Base-by-base conservation (phyloP, 805 yeast species). In the Nakazawaea sp. region DNA sequence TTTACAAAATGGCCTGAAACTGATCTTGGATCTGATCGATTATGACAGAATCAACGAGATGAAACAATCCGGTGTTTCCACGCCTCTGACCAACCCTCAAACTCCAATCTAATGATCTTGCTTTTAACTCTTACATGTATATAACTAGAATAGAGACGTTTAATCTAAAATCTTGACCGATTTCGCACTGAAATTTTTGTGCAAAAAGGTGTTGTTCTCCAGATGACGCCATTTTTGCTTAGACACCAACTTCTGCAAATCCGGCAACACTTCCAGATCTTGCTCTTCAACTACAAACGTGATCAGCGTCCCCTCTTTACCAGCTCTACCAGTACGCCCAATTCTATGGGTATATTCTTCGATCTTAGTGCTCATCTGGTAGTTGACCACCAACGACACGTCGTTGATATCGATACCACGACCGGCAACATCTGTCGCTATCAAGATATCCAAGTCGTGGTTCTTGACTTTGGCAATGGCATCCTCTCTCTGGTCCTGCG, bases 241-340 rank as follows among this genome's bases (percentile, higher is more conserved):
- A 11, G 30, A 28, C 19, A 28, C 30, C 6, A 13, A 5, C 18
- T 16, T 28, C 12, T 28, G 30, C 11, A 28, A 16, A 7, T 28
- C 19, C 6, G 19, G 19, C 19, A 28, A 16, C 19, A 16, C 16
- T 15, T 26, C 28, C 18, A 15, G 19, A 13, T 59, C 56, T 47
- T 82, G 89, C 4, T 67, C 68, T 10, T 68, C 69, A 38, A 73
- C 75, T 44, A 88, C 55, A 45, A 85, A 83, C 0, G 96, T 82
- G 10, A 79, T 64, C 4, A 96, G 81, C 8, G 71, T 65, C 31
- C 98, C 98, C 5, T 53, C 54, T 32, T 73, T 75, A 0, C 97
- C 97, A 0, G 96, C 97, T 57, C 98, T 75, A 27, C 97, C 98
- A 0, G 98, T 90, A 61, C 98, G 78, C 40, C 98, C 98, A 35